Percentiles rank a stretch among this genome's conserved stretches.
Evolutionary conservation across 495 filamentous ascomycete species (phyloP).

Genomic region (Neurospora pannonica): DNA sequence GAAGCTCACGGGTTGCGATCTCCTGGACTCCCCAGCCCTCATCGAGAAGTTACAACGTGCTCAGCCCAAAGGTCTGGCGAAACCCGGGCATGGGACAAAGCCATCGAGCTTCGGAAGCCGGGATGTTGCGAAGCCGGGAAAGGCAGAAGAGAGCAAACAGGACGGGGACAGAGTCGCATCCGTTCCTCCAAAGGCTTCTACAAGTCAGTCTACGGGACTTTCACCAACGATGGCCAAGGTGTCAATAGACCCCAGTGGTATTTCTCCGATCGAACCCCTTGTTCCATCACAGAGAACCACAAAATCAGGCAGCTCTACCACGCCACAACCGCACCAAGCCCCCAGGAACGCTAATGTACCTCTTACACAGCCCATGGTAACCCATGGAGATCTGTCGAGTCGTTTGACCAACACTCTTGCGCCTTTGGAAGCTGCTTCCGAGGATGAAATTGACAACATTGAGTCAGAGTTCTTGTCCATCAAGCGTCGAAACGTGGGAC

Average conservation of each 20-base stretch:
- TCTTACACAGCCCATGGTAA: conserved; percentile 5
- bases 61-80: background rate
- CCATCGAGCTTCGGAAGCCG: background rate
- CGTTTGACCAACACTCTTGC: background rate
- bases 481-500: background rate
- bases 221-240: conserved; percentile 22
- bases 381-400: background rate
- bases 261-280: background rate
- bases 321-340: conserved; percentile 3
- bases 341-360: background rate
- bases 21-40: conserved; percentile 49
- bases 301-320: conserved; percentile 1
- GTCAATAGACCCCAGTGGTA: conserved; percentile 5
- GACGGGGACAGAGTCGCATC: background rate
- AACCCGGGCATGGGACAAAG: background rate
- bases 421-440: conserved; percentile 8
- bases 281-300: background rate
- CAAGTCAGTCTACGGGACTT: conserved; percentile 14
- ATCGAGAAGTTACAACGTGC: conserved; percentile 28
- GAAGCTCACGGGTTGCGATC: conserved; percentile 63
- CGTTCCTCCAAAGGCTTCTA: conserved; percentile 1
- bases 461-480: background rate
- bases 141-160: background rate
- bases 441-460: background rate
- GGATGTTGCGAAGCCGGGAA: background rate